Base-by-base conservation (phyloP, 371 early-diverging fungal species). In the Rhizomucor pusillus region DNA sequence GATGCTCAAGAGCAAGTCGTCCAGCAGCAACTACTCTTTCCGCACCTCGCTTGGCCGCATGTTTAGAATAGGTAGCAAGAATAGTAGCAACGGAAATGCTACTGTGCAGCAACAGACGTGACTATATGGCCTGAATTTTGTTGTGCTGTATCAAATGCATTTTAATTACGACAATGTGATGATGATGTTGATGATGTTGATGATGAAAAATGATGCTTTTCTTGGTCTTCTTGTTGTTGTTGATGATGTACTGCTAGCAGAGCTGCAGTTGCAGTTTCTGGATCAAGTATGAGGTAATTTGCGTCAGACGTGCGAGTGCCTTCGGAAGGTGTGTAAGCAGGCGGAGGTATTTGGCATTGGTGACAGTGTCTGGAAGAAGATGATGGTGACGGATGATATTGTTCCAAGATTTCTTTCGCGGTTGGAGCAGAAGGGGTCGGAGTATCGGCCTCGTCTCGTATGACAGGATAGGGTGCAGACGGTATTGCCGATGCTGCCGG, bases 31-130 rank as follows among this genome's bases (percentile, higher is more conserved):
- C 40, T 69, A 66, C 45, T 70, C 66, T 9, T 53, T 72, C 52
- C 55, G 69, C 40, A 62, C 63, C 4, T 73, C 67, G 13, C 55
- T 73, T 11, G 67, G 69, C 43, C 67, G 70, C 19, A 69, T 73
- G 69, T 73, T 73, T 33, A 62, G 65, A 54, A 56, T 73, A 25
- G 70, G 73, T 33, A 35, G 63, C 14, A 54, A 36, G 3, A 50
- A 23, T 9, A 43, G 45, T 12, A 48, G 41, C 24, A 48, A 33
- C 7, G 25, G 58, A 7, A 50, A 43, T 5, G 35, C 52, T 35
- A 43, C 61, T 40, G 43, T 61, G 19, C 45, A 54, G 24, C 55
- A 55, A 36, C 57, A 58, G 11, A 58, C 47, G 40, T 61, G 56
- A 61, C 44, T 55, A 33, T 29, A 55, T 55, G 58, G 58, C 39